These are phyloP conservation scores for Xylariomycetidae sp. DNA, from an alignment of 2,329 filamentous ascomycete species.

Conservation along the genomic window DNA sequence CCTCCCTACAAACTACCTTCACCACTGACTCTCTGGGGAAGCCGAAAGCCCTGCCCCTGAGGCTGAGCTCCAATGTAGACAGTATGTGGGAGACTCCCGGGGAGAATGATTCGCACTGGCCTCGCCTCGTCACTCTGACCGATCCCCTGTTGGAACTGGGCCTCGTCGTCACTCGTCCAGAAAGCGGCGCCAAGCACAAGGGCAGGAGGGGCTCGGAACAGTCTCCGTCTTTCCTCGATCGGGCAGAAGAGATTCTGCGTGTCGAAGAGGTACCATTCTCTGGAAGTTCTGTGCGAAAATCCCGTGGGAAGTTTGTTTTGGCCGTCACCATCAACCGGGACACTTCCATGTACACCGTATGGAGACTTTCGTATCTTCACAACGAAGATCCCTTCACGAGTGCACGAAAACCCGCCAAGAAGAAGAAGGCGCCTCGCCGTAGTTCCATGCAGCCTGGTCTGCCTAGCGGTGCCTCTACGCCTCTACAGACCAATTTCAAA, in stretches of 20 bases:
- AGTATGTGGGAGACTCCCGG: slow-evolving; percentile 51
- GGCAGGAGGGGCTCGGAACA: slow-evolving; percentile 33
- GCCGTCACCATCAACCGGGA: slow-evolving; percentile 77
- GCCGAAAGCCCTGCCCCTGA: slow-evolving; percentile 48
- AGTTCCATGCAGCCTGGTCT: slow-evolving; percentile 63
- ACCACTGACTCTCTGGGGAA: slow-evolving; percentile 51
- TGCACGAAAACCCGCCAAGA: slow-evolving; percentile 38
- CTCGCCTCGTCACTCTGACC: slow-evolving; percentile 74
- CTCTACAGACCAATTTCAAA: slow-evolving; percentile 61
- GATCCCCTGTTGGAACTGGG: slow-evolving; percentile 84
- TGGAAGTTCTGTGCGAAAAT: slow-evolving; percentile 33
- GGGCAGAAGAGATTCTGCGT: slow-evolving; percentile 77
- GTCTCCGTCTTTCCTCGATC: slow-evolving; percentile 57
- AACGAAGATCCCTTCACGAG: slow-evolving; percentile 54
- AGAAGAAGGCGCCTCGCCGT: slow-evolving; percentile 46
- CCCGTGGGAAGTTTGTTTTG: slow-evolving; percentile 54
- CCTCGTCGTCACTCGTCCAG: slow-evolving; percentile 61
- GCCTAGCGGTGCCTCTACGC: slow-evolving; percentile 70
- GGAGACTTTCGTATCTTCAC: slow-evolving; percentile 73
- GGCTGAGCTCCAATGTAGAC: slow-evolving; percentile 47
- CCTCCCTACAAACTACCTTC: slow-evolving; percentile 46
- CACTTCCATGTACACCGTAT: slow-evolving; percentile 72
- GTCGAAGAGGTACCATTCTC: slow-evolving; percentile 57
- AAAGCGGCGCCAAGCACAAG: slow-evolving; percentile 31
- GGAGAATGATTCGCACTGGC: slow-evolving; percentile 56